Percentiles rank a stretch among this genome's conserved stretches.
These are phyloP conservation scores for Medicago arabica DNA, from an alignment of 306 rosid genomes.

Conservation along the genomic window DNA sequence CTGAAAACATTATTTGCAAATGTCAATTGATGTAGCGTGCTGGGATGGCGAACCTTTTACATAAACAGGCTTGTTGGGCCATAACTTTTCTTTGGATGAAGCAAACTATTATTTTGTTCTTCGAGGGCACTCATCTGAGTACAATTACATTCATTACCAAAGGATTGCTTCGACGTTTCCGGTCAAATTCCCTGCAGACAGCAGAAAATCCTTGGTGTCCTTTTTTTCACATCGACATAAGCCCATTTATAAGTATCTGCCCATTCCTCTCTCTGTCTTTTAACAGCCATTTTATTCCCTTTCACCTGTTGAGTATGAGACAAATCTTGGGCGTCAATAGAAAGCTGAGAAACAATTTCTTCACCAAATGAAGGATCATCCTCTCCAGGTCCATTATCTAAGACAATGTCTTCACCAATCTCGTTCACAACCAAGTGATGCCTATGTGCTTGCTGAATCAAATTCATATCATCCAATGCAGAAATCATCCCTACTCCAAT, in stretches of 20 bases:
- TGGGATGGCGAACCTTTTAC: constrained; percentile 75
- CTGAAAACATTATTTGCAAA: constrained; percentile 16
- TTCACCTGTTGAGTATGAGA: constrained; percentile 67
- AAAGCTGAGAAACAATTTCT: constrained; percentile 64
- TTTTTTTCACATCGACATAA: constrained; percentile 89
- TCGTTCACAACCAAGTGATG: constrained; percentile 95
- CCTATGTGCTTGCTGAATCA: constrained; percentile 93
- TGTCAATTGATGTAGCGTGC: not conserved
- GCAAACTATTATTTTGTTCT: constrained; percentile 95
- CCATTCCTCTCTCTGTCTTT: constrained; percentile 99
- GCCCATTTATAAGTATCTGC: constrained; percentile 99
- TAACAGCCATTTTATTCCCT: constrained; percentile 95
- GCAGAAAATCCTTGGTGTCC: constrained; percentile 96
- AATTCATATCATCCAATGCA: constrained; percentile 91
- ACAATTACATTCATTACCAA: constrained; percentile 98
- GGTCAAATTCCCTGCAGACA: constrained; percentile 92
- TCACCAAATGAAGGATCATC: constrained; percentile 90
- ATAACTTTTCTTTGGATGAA: constrained; percentile 95
- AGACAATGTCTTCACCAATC: constrained; percentile 93
- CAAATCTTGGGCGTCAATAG: constrained; percentile 82
- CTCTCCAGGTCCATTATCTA: constrained; percentile 96
- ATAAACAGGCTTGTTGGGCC: constrained; percentile 69
- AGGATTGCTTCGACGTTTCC: constrained; percentile 96
- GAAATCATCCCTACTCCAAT: constrained; percentile 84
- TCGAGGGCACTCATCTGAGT: constrained; percentile 99